A percentile compares a stretch with the other conserved stretches of the same genome.
phyloP scores from a whole-genome alignment of 2,329 filamentous ascomycete genomes.

The Cladosporium halotolerans region DNA sequence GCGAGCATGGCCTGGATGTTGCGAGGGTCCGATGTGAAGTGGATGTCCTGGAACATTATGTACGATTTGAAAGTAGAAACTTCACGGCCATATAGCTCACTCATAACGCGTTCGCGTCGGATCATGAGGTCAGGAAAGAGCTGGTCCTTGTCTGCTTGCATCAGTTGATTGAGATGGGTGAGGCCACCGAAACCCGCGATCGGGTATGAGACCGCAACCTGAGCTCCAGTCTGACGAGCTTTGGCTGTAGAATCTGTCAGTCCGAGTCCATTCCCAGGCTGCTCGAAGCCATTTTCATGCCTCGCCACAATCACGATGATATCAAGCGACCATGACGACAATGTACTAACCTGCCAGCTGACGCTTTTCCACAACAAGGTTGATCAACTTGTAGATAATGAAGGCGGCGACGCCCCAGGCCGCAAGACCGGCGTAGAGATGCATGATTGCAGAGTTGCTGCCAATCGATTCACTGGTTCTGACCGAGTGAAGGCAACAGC shows the following conservation, averaged over 20 bases:
- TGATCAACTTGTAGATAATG: conserved; percentile 20
- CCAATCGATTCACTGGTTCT: too few relatives aligned
- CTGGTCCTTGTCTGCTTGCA: conserved; percentile 23
- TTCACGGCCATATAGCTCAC: conserved; percentile 18
- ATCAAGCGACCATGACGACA: not conserved
- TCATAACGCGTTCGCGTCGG: conserved; percentile 23
- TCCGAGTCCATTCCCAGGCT: not conserved
- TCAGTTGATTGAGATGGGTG: conserved; percentile 20
- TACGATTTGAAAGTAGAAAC: conserved; percentile 23
- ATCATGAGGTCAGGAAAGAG: conserved; percentile 26
- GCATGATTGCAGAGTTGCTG: conserved; percentile 15
- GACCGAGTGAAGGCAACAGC: too few relatives aligned
- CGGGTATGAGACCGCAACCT: conserved; percentile 20
- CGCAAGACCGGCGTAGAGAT: conserved; percentile 19
- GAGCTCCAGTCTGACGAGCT: conserved; percentile 21
- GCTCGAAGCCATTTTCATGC: not conserved
- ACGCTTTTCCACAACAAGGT: conserved; percentile 11
- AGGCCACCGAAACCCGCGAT: conserved; percentile 25
- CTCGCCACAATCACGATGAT: too few relatives aligned
- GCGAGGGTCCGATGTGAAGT: conserved; percentile 28
- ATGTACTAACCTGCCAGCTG: conserved; percentile 1
- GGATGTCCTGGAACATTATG: conserved; percentile 22
- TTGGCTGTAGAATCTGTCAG: conserved; percentile 15
- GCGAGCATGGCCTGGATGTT: conserved; percentile 33
- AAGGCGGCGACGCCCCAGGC: conserved; percentile 20